These are phyloP conservation scores for Drosera capensis DNA, from an alignment of 148 eudicot genomes.

Conservation along the genomic window DNA sequence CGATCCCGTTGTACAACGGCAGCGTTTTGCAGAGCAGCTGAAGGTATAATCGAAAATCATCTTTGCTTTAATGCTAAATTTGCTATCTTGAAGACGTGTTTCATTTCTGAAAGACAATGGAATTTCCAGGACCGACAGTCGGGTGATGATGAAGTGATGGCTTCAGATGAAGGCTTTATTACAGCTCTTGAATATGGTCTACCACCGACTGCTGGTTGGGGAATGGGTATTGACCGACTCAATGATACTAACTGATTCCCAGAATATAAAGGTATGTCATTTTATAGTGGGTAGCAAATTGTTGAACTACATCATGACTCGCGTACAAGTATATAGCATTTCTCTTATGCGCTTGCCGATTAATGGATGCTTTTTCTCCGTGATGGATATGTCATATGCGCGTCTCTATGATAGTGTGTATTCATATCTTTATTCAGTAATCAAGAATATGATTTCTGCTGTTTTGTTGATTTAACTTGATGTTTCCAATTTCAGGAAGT, in stretches of 20 bases:
- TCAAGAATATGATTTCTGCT: too few species aligned
- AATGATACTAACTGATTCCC: slow-evolving; percentile 84
- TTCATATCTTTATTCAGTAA: too few species aligned
- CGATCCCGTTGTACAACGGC: slow-evolving; percentile 87
- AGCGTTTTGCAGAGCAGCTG: slow-evolving; percentile 88
- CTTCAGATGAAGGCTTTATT: slow-evolving; percentile 78
- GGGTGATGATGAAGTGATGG: slow-evolving; percentile 99
- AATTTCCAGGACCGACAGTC: slow-evolving; percentile 78
- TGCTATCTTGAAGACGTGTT: neutral
- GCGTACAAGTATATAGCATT: neutral
- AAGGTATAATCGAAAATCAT: slow-evolving; percentile 28
- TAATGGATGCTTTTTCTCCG: too few species aligned
- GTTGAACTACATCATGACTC: too few species aligned
- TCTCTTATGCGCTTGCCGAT: too few species aligned
- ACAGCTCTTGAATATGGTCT: slow-evolving; percentile 84
- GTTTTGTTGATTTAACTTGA: neutral
- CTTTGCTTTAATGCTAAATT: neutral
- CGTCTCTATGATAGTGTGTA: too few species aligned
- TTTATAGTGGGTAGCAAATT: too few species aligned
- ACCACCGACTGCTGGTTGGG: slow-evolving; percentile 96
- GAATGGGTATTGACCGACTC: slow-evolving; percentile 78
- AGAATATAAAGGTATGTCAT: slow-evolving; percentile 71
- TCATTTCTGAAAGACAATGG: neutral
- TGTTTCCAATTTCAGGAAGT: slow-evolving; percentile 57
- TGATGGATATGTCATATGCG: too few species aligned